A percentile compares a stretch with the other conserved stretches of the same genome.
Conservation (phyloP, 1,284 basidiomycete genomes). For the Boletus albobrunnescens region DNA sequence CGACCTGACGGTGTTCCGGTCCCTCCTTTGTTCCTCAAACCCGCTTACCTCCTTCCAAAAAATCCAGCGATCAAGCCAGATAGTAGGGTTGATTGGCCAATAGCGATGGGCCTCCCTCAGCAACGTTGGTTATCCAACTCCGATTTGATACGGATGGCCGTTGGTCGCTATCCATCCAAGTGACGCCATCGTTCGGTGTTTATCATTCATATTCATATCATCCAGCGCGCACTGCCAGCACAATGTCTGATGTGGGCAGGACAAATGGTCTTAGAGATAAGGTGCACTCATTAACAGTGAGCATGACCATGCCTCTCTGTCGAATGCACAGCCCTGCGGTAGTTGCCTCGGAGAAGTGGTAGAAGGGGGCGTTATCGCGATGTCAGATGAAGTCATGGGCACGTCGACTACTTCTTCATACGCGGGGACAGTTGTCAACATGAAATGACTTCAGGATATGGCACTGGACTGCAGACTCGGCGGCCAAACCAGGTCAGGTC, state of each 20-base stretch:
- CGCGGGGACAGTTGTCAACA: not conserved
- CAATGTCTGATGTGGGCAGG: constrained; percentile 1
- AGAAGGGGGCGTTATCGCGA: constrained; percentile 18
- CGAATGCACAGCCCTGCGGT: constrained; percentile 6
- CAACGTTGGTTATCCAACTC: constrained; percentile 12
- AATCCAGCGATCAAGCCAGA: constrained; percentile 10
- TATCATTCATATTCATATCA: constrained; percentile 16
- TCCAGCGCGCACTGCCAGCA: constrained; percentile 2
- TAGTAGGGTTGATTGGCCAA: not conserved
- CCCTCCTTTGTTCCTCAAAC: not conserved
- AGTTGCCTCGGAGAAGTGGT: constrained; percentile 21
- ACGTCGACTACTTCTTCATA: constrained; percentile 9
- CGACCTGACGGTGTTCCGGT: constrained; percentile 1
- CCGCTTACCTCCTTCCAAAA: constrained; percentile 1
- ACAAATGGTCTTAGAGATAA: constrained; percentile 14
- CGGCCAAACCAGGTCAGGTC: not conserved
- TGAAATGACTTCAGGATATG: not conserved
- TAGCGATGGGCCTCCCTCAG: constrained; percentile 6
- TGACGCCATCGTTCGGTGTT: constrained; percentile 18
- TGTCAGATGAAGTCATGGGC: constrained; percentile 8
- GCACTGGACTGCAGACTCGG: not conserved
- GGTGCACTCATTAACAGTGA: constrained; percentile 1
- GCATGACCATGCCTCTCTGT: constrained; percentile 4
- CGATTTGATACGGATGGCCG: constrained; percentile 12
- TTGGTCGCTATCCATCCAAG: constrained; percentile 3